phyloP scores from a whole-genome alignment of 208 protist species.

The Acanthamoeba triangularis region DNA sequence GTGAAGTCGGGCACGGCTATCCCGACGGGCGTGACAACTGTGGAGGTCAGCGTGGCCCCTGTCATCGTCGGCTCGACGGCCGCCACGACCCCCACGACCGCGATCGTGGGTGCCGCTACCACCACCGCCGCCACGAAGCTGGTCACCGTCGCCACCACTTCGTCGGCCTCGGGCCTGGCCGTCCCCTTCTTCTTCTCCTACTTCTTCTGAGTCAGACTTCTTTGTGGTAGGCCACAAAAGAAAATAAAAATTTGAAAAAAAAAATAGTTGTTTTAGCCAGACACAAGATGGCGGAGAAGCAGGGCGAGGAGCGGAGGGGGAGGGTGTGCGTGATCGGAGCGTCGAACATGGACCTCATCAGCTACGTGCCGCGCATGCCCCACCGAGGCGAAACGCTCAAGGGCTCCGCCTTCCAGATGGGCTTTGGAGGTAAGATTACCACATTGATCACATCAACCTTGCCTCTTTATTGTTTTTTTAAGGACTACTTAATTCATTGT shows the following conservation, averaged over 20 bases:
- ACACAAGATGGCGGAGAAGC: neutral
- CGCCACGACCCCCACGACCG: no score
- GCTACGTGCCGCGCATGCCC: slow-evolving; percentile 23
- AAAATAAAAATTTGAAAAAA: no score
- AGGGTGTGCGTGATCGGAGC: slow-evolving; percentile 14
- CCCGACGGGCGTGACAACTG: neutral
- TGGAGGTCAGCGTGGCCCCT: neutral
- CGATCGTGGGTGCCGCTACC: no score
- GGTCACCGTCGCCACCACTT: neutral
- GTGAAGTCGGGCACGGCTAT: neutral
- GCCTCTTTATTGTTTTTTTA: no score
- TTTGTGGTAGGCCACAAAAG: no score
- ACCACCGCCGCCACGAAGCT: neutral
- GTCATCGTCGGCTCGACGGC: neutral
- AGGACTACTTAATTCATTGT: no score
- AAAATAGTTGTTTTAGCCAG: no score
- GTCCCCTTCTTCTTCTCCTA: neutral
- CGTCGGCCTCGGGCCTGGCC: neutral
- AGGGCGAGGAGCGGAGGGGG: neutral
- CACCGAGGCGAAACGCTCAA: slow-evolving; percentile 2
- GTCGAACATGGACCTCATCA: slow-evolving; percentile 47
- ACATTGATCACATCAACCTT: neutral
- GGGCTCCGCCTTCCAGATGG: slow-evolving; percentile 41
- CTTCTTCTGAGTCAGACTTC: neutral
- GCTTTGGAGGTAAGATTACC: neutral